Conservation (phyloP, 208 protist genomes). For the Phytomonas serpens region DNA sequence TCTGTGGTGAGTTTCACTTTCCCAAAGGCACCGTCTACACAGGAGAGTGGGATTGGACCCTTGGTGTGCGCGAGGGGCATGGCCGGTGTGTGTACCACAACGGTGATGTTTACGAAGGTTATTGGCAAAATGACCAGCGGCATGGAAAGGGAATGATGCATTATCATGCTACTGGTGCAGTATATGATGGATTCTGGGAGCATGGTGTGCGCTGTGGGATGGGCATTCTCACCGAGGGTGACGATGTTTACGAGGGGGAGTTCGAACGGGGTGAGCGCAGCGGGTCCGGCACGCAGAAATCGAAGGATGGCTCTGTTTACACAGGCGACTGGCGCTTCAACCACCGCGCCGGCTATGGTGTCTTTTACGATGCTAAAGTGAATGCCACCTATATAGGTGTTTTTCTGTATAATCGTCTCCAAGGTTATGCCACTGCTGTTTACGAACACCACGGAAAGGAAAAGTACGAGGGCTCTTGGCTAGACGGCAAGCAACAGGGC, state of each 20-base stretch:
- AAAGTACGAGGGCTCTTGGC: constrained; percentile 75
- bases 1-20: constrained; percentile 65
- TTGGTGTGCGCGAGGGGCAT: constrained; percentile 44
- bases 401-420: constrained; percentile 67
- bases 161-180: not conserved
- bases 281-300: constrained; percentile 53
- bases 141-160: constrained; percentile 42
- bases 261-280: constrained; percentile 44
- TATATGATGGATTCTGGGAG: constrained; percentile 78
- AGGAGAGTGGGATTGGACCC: constrained; percentile 51
- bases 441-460: constrained; percentile 13
- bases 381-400: constrained; percentile 62
- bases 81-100: constrained; percentile 68
- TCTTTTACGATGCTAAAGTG: constrained; percentile 40
- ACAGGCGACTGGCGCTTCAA: constrained; percentile 62
- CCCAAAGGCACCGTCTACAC: constrained; percentile 67
- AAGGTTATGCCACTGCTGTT: constrained; percentile 37
- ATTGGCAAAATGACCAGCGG: constrained; percentile 58
- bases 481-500: constrained; percentile 76
- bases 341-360: constrained; percentile 45
- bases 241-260: constrained; percentile 66
- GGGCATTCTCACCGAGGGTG: constrained; percentile 42
- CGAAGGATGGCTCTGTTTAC: constrained; percentile 66
- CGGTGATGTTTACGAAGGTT: constrained; percentile 73
- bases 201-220: constrained; percentile 56